Percentiles rank a stretch among this genome's conserved stretches.
These are phyloP conservation scores for Alternaria ethzedia DNA, from an alignment of 2,329 filamentous ascomycete species.

Conservation along the genomic window DNA sequence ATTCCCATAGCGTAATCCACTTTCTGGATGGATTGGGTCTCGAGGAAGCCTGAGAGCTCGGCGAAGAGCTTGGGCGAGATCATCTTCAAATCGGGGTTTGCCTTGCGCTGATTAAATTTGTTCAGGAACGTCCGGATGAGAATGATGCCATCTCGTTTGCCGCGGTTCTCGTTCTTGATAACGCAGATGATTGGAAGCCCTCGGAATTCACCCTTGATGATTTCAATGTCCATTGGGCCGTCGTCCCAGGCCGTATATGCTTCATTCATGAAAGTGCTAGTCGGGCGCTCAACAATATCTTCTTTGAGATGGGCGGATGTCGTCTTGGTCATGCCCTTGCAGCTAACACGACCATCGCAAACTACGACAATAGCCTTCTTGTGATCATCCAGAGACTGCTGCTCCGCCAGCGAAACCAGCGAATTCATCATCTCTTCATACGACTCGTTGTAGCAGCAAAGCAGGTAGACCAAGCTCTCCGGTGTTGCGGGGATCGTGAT, in stretches of 20 bases:
- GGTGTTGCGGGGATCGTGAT: background rate
- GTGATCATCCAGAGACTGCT: conserved; percentile 1
- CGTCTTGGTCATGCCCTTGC: conserved; percentile 7
- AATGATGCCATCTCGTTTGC: conserved; percentile 6
- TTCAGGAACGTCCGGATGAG: conserved; percentile 4
- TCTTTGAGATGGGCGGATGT: conserved; percentile 5
- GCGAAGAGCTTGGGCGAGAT: background rate
- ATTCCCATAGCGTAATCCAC: conserved; percentile 6
- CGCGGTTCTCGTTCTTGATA: conserved; percentile 10
- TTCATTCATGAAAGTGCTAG: background rate
- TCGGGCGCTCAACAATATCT: conserved; percentile 1
- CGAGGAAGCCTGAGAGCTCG: background rate
- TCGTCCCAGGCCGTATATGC: conserved; percentile 6
- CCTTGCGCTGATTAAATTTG: conserved; percentile 6
- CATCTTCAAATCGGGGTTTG: background rate
- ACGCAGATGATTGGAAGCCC: conserved; percentile 5
- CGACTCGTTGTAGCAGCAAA: conserved; percentile 9
- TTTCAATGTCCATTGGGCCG: conserved; percentile 1
- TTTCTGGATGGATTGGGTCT: background rate
- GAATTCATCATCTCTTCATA: conserved; percentile 5
- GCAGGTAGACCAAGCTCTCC: conserved; percentile 4
- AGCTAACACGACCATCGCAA: conserved; percentile 7
- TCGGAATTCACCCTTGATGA: conserved; percentile 7
- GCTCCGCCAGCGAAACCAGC: conserved; percentile 2
- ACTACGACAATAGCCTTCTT: conserved; percentile 7